Conservation (phyloP, 1,139 yeast species). For the Protomyces pachydermus region DNA sequence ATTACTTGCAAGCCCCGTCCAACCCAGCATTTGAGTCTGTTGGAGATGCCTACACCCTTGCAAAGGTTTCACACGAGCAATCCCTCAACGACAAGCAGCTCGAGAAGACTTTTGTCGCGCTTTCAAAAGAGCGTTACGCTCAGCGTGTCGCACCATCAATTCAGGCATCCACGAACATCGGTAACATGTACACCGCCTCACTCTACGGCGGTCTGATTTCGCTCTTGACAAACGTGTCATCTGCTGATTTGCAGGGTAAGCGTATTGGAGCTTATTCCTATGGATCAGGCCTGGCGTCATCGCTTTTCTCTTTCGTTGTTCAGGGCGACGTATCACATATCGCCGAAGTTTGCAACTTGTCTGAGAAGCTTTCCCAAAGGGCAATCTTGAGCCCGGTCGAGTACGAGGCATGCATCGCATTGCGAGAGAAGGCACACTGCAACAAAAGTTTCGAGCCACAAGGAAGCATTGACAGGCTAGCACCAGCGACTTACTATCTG, state of each 20-base stretch:
- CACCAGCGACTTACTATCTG: constrained; percentile 77
- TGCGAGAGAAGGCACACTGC: constrained; percentile 85
- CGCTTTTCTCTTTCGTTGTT: constrained; percentile 73
- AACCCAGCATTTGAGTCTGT: constrained; percentile 46
- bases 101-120: constrained; percentile 77
- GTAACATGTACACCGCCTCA: constrained; percentile 97
- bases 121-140: constrained; percentile 67
- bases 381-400: constrained; percentile 63
- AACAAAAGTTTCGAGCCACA: constrained; percentile 72
- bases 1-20: constrained; percentile 64
- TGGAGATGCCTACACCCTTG: constrained; percentile 44
- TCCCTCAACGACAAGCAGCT: constrained; percentile 72
- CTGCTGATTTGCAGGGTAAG: constrained; percentile 57
- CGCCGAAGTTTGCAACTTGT: constrained; percentile 61
- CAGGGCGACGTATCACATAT: constrained; percentile 75
- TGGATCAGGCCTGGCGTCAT: constrained; percentile 96
- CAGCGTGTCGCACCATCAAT: constrained; percentile 76
- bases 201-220: constrained; percentile 86
- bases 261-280: constrained; percentile 91
- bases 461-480: constrained; percentile 69
- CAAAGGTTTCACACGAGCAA: constrained; percentile 63
- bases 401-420: constrained; percentile 72
- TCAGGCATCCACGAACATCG: constrained; percentile 89
- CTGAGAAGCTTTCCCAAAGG: constrained; percentile 66
- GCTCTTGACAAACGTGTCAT: constrained; percentile 66